phyloP scores from a whole-genome alignment of 2,329 filamentous ascomycete species.

The Calonectria honghensis region DNA sequence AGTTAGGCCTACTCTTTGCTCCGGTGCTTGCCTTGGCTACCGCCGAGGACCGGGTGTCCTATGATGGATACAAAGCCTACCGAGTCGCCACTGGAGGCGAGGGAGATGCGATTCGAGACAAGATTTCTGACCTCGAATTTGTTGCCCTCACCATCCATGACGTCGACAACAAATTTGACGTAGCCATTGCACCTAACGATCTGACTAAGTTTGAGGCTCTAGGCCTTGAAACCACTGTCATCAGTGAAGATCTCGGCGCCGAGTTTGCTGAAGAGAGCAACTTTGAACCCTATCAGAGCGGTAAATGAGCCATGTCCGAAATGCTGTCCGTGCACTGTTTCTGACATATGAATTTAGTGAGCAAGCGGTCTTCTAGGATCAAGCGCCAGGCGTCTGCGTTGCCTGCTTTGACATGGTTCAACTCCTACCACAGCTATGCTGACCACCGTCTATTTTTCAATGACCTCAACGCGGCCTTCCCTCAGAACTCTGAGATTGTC shows the following conservation, averaged over 20 bases:
- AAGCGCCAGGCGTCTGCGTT: constrained; percentile 30
- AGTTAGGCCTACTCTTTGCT: background rate
- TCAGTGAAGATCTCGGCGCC: constrained; percentile 51
- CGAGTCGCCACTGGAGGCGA: constrained; percentile 47
- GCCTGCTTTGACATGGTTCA: constrained; percentile 65
- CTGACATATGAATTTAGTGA: background rate
- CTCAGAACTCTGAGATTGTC: constrained; percentile 68
- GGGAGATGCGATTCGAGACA: constrained; percentile 44
- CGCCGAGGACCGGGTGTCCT: constrained; percentile 43
- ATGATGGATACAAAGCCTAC: constrained; percentile 52
- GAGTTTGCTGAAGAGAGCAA: constrained; percentile 49
- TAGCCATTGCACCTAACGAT: constrained; percentile 52
- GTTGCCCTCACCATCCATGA: constrained; percentile 48
- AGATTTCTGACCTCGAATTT: constrained; percentile 48
- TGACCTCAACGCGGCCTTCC: constrained; percentile 64
- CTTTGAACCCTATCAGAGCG: constrained; percentile 41
- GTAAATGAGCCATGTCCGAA: constrained; percentile 10
- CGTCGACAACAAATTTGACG: constrained; percentile 48
- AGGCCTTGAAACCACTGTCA: constrained; percentile 46
- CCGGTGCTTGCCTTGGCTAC: constrained; percentile 17
- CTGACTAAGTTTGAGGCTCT: constrained; percentile 49
- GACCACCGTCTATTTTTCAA: constrained; percentile 70
- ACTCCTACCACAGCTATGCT: constrained; percentile 70
- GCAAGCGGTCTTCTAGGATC: background rate
- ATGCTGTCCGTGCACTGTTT: too few species aligned